Evolutionary conservation across 106 monocot species (phyloP).

Genomic region (Ottelia alismoides): DNA sequence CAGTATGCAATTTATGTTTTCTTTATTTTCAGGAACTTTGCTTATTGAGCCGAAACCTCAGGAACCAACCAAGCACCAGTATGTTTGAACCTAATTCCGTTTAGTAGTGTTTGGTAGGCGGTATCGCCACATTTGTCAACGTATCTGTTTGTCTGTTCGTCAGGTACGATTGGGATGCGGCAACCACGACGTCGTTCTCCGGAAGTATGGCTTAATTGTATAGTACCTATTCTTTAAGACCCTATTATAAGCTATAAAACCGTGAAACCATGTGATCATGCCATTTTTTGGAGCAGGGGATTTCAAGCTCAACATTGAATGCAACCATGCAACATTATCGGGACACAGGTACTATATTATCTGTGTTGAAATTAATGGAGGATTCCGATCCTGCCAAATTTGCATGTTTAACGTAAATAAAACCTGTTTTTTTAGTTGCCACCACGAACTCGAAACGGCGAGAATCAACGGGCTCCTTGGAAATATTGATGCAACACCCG

Average conservation of each 20-base stretch:
- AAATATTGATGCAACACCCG: constrained; percentile 96
- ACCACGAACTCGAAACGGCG: constrained; percentile 97
- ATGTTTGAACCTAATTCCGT: constrained; percentile 7
- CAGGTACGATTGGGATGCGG: constrained; percentile 99
- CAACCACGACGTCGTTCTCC: constrained; percentile 59
- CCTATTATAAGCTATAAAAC: too few species aligned
- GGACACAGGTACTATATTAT: constrained; percentile 52
- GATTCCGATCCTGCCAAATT: not conserved
- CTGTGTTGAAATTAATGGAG: not conserved
- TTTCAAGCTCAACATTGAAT: constrained; percentile 94
- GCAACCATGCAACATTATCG: constrained; percentile 95
- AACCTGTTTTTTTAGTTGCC: too few species aligned
- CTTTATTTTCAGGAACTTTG: constrained; percentile 76
- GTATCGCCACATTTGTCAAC: not conserved
- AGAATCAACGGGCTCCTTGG: constrained; percentile 93
- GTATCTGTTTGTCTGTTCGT: not conserved
- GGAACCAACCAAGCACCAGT: constrained; percentile 99
- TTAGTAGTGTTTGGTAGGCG: not conserved
- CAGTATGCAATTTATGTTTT: too few species aligned
- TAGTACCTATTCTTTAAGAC: too few species aligned
- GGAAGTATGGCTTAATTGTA: constrained; percentile 78
- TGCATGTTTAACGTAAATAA: not conserved
- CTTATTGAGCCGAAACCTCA: constrained; percentile 97
- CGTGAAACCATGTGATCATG: too few species aligned
- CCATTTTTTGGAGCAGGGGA: too few species aligned